Base-by-base conservation (phyloP, 2,329 filamentous ascomycete genomes). In the Didymella sp. region DNA sequence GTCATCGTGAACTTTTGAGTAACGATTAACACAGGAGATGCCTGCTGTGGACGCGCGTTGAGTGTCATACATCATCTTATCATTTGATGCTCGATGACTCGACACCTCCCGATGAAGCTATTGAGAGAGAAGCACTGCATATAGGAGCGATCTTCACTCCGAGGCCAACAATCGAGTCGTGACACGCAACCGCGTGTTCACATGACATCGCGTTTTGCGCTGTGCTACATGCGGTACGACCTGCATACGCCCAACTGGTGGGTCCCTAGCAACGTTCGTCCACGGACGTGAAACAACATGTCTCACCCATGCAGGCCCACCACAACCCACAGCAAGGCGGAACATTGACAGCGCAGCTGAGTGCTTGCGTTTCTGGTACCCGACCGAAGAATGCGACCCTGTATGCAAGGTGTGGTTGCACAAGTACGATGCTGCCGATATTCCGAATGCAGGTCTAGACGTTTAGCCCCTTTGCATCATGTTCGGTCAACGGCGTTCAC, bases 341-440 rank as follows among this genome's bases (percentile, higher is more conserved):
- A 62, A 56, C 49, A 51, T 49, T 60, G 44, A 45, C 33, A 51
- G 61, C 62, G 59, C 59, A 60, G 59, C 56, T 15, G 61, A 55
- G 61, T 52, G 55, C 59, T 62, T 59, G 61, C 62, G 61, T 68
- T 45, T 62, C 33, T 62, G 60, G 67, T 74, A 63, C 64, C 65
- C 66, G 59, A 59, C 30, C 40, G 51, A 68, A 61, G 62, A 72
- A 73, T 71, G 68, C 53, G 60, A 62, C 59, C 50, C 44, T 59
- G 33, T 51, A 73, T 69, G 68, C 67, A 72, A 74, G 70, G 66
- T 68, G 48, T 59, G 62, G 67, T 71, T 41, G 54, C 52, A 73
- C 69, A 53, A 52, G 52, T 50, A 47, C 51, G 48, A 55, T 47
- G 35, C 27, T 43, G 28, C 54, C 47, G 53, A 51, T 28, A 28